phyloP scores from a whole-genome alignment of 2,329 filamentous ascomycete species.

The Fusarium zealandicum region DNA sequence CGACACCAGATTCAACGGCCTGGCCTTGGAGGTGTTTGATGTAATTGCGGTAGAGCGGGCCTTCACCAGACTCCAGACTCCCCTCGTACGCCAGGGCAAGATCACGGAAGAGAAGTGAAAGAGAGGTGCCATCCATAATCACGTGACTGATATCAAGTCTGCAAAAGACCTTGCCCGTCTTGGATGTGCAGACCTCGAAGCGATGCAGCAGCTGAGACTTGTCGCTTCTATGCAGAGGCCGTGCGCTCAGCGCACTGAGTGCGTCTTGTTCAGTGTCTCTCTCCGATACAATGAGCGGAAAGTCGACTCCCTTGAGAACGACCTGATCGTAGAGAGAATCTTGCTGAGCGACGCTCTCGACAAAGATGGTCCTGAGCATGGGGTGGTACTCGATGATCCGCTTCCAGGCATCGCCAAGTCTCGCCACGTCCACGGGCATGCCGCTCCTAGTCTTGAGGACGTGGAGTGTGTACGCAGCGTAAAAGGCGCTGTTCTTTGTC shows the following conservation, averaged over 20 bases:
- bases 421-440: constrained; percentile 30
- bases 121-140: constrained; percentile 34
- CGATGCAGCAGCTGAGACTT: constrained; percentile 15
- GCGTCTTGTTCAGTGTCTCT: constrained; percentile 21
- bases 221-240: constrained; percentile 6
- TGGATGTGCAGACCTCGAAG: constrained; percentile 31
- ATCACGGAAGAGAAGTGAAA: constrained; percentile 34
- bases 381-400: constrained; percentile 52
- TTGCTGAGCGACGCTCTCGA: constrained; percentile 52
- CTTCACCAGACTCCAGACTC: not conserved
- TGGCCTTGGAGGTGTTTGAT: constrained; percentile 21
- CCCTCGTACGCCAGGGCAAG: constrained; percentile 24
- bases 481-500: constrained; percentile 48
- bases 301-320: constrained; percentile 44
- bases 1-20: constrained; percentile 1
- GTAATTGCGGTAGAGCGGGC: constrained; percentile 29
- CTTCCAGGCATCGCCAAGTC: constrained; percentile 46
- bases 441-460: constrained; percentile 29
- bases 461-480: constrained; percentile 46
- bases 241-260: constrained; percentile 4
- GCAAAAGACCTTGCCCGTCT: constrained; percentile 34
- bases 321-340: constrained; percentile 57
- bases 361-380: constrained; percentile 56
- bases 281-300: constrained; percentile 11
- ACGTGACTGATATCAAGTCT: constrained; percentile 34